Conservation (phyloP, 345 rosid genomes). For the Psidium guajava region DNA sequence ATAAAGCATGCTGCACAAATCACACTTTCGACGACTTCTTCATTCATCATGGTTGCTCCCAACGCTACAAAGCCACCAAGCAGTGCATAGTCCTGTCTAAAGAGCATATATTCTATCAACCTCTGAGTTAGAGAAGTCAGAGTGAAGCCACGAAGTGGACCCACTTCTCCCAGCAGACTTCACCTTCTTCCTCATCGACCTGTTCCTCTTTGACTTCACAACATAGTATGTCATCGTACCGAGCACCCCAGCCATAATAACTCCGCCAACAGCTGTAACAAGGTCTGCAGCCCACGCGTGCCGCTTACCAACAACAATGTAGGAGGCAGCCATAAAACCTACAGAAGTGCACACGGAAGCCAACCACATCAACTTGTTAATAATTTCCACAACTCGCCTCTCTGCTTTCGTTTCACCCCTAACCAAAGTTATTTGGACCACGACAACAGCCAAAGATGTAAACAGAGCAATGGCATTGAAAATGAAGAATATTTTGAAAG, state of each 20-base stretch:
- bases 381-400: slow-evolving; percentile 73
- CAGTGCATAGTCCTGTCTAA: background rate
- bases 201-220: slow-evolving; percentile 6
- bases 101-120: slow-evolving; percentile 10
- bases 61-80: background rate
- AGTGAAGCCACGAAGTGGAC: slow-evolving; percentile 7
- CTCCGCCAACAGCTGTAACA: slow-evolving; percentile 8
- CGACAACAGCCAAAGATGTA: slow-evolving; percentile 82
- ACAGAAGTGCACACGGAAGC: slow-evolving; percentile 85
- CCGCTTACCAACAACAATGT: slow-evolving; percentile 75
- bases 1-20: background rate
- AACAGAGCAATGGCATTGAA: slow-evolving; percentile 69
- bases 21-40: background rate
- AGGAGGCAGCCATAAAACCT: slow-evolving; percentile 68
- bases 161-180: slow-evolving; percentile 9
- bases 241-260: slow-evolving; percentile 13
- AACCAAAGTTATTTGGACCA: slow-evolving; percentile 84
- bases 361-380: slow-evolving; percentile 92
- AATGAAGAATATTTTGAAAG: slow-evolving; percentile 69
- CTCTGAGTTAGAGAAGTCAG: slow-evolving; percentile 10
- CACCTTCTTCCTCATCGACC: slow-evolving; percentile 6
- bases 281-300: slow-evolving; percentile 11
- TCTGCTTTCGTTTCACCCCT: slow-evolving; percentile 76
- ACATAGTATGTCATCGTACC: slow-evolving; percentile 15
- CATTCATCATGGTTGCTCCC: background rate